Percentiles rank a stretch among this genome's conserved stretches.
phyloP scores from a whole-genome alignment of 2,329 filamentous ascomycete species.

The Pseudopyricularia cyperi region DNA sequence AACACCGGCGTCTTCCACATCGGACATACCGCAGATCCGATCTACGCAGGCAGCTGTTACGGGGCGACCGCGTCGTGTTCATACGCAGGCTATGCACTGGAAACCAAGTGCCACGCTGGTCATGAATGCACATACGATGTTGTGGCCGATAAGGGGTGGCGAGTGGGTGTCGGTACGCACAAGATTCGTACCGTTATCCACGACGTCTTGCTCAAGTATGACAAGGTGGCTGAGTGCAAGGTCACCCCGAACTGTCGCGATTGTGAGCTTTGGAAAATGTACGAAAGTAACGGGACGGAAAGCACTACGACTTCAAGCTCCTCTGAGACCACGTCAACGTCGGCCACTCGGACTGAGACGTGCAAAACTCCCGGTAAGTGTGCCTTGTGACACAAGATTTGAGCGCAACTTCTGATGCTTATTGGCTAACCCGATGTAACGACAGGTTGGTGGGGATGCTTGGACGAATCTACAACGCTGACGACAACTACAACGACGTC shows the following conservation, averaged over 20 bases:
- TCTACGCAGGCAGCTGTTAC: slow-evolving; percentile 87
- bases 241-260: slow-evolving; percentile 73
- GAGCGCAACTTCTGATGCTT: neutral
- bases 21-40: slow-evolving; percentile 88
- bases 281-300: slow-evolving; percentile 80
- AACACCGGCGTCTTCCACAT: slow-evolving; percentile 79
- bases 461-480: slow-evolving; percentile 49
- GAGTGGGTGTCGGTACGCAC: slow-evolving; percentile 82
- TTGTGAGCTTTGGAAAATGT: slow-evolving; percentile 89
- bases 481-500: slow-evolving; percentile 27
- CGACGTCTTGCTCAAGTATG: slow-evolving; percentile 76
- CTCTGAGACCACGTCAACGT: slow-evolving; percentile 45
- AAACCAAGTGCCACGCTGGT: slow-evolving; percentile 84
- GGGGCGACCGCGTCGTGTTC: slow-evolving; percentile 81
- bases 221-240: slow-evolving; percentile 63
- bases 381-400: neutral
- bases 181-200: slow-evolving; percentile 80
- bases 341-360: slow-evolving; percentile 63
- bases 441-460: slow-evolving; percentile 67
- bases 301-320: slow-evolving; percentile 51
- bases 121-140: slow-evolving; percentile 85
- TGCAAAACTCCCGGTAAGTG: slow-evolving; percentile 58
- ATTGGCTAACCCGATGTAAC: slow-evolving; percentile 18
- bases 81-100: slow-evolving; percentile 84
- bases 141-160: slow-evolving; percentile 81